phyloP scores from a whole-genome alignment of 2,329 filamentous ascomycete genomes.

The Calonectria hawksworthii region DNA sequence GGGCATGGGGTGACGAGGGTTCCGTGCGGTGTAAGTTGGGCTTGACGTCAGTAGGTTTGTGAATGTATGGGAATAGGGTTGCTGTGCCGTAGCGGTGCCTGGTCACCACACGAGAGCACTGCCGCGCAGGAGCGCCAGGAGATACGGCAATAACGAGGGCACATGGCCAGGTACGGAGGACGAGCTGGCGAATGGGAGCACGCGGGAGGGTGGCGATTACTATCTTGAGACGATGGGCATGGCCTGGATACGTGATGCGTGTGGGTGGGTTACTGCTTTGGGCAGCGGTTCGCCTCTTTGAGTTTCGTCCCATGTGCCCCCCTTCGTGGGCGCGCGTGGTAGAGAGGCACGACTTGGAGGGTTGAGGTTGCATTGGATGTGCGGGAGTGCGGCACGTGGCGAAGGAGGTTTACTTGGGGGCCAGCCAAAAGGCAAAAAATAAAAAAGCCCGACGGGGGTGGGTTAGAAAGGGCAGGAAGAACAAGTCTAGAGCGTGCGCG shows the following conservation, averaged over 20 bases:
- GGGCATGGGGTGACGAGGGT: constrained; percentile 17
- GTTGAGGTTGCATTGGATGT: constrained; percentile 7
- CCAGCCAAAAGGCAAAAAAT: neutral
- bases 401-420: neutral
- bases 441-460: neutral
- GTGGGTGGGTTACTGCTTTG: constrained; percentile 14
- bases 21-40: constrained; percentile 10
- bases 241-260: neutral
- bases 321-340: neutral
- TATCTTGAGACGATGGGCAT: neutral
- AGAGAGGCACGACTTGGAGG: constrained; percentile 2
- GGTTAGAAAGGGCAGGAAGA: too few species aligned
- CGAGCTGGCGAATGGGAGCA: neutral
- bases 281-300: constrained; percentile 8
- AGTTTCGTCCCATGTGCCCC: constrained; percentile 3
- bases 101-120: neutral
- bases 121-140: neutral
- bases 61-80: neutral
- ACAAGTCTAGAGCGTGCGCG: neutral
- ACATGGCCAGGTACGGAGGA: neutral
- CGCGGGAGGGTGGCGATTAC: neutral
- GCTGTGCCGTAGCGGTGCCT: constrained; percentile 4
- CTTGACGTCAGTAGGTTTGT: constrained; percentile 6
- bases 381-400: constrained; percentile 11
- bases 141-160: neutral